Conservation (phyloP, 208 protist species). For the Strigomonas galati region DNA sequence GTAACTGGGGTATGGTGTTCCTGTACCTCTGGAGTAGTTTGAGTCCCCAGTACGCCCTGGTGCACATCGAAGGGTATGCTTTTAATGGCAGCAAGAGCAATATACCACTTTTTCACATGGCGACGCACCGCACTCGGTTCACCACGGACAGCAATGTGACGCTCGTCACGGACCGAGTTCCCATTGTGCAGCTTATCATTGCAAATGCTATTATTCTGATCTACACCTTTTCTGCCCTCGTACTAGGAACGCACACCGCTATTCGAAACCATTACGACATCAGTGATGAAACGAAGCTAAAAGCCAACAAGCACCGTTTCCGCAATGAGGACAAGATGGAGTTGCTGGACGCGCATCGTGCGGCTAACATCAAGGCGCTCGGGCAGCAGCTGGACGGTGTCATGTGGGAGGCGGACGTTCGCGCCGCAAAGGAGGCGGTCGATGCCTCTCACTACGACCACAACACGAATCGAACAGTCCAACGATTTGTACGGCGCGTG, state of each 20-base stretch:
- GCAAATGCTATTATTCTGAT: conserved; percentile 35
- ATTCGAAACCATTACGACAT: conserved; percentile 75
- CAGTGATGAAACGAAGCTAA: conserved; percentile 75
- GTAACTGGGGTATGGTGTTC: conserved; percentile 63
- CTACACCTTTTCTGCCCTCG: conserved; percentile 49
- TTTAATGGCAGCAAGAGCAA: not conserved
- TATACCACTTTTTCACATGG: conserved; percentile 3
- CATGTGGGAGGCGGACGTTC: conserved; percentile 75
- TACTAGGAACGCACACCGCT: conserved; percentile 59
- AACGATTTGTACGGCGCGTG: conserved; percentile 56
- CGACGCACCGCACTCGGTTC: not conserved
- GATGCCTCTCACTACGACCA: conserved; percentile 74
- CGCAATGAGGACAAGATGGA: conserved; percentile 46
- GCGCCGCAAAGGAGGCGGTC: conserved; percentile 75
- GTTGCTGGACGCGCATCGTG: conserved; percentile 61
- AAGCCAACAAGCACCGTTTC: conserved; percentile 52
- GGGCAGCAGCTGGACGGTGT: conserved; percentile 65
- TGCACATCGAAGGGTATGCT: not conserved
- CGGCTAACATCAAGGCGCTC: conserved; percentile 62
- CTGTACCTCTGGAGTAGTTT: conserved; percentile 49
- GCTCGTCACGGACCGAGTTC: conserved; percentile 24
- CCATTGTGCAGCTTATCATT: conserved; percentile 35
- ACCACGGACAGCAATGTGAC: conserved; percentile 13
- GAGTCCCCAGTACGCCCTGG: conserved; percentile 39
- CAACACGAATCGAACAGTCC: conserved; percentile 40